phyloP scores from a whole-genome alignment of 768 basidiomycete genomes.

The Mycena belliarum region DNA sequence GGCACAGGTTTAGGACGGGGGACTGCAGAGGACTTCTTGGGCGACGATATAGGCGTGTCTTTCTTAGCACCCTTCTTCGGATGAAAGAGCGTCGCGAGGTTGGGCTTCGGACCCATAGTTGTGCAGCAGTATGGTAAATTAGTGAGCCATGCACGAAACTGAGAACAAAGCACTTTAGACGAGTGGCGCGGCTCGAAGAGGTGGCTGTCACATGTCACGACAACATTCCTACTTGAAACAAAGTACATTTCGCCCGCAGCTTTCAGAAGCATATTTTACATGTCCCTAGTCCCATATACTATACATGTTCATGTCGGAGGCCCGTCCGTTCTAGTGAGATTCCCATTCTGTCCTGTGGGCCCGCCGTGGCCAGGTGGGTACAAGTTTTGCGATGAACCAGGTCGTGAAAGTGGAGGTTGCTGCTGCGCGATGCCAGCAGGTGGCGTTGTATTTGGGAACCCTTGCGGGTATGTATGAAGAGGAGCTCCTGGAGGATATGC shows the following conservation, averaged over 20 bases:
- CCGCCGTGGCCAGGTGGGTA: conserved; percentile 44
- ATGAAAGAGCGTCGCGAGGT: conserved; percentile 58
- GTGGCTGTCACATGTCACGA: not conserved
- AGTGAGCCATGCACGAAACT: conserved; percentile 2
- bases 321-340: conserved; percentile 43
- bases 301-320: conserved; percentile 36
- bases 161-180: conserved; percentile 5
- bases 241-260: conserved; percentile 9
- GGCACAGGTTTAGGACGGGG: conserved; percentile 40
- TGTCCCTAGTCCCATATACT: conserved; percentile 15
- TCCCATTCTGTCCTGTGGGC: conserved; percentile 45
- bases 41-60: conserved; percentile 32
- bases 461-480: conserved; percentile 45
- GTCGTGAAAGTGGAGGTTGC: conserved; percentile 47
- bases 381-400: conserved; percentile 62
- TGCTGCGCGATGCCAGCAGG: conserved; percentile 34
- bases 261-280: conserved; percentile 6
- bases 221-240: not conserved
- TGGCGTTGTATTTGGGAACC: conserved; percentile 47
- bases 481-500: conserved; percentile 47
- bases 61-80: conserved; percentile 60
- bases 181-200: no score
- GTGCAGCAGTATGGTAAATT: conserved; percentile 11
- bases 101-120: conserved; percentile 46
- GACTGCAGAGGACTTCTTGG: conserved; percentile 38